Conservation (phyloP, 1,139 yeast species). For the Candida sojae region DNA sequence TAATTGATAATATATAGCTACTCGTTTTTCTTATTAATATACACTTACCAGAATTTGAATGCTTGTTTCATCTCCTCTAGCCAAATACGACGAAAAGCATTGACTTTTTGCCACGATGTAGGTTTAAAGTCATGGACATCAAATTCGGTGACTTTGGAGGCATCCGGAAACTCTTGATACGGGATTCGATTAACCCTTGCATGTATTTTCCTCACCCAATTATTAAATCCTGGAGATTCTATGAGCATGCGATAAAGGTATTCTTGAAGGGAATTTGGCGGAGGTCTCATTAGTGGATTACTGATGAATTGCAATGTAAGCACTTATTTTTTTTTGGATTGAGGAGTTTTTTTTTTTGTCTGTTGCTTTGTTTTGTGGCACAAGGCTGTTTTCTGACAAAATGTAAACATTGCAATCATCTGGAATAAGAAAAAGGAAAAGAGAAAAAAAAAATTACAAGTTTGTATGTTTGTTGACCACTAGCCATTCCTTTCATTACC, state of each 20-base stretch:
- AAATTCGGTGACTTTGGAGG: slow-evolving; percentile 14
- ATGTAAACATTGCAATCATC: slow-evolving; percentile 2
- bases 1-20: slow-evolving; percentile 4
- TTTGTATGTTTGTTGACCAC: not conserved
- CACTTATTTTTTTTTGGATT: no score
- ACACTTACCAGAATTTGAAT: slow-evolving; percentile 40
- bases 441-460: slow-evolving; percentile 2
- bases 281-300: slow-evolving; percentile 16
- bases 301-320: no score
- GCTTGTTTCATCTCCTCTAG: slow-evolving; percentile 61
- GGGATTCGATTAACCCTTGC: slow-evolving; percentile 66
- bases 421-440: not conserved
- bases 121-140: slow-evolving; percentile 43
- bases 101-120: slow-evolving; percentile 53
- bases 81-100: slow-evolving; percentile 66
- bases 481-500: not conserved
- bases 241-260: slow-evolving; percentile 49
- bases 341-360: no score
- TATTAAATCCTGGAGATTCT: slow-evolving; percentile 64
- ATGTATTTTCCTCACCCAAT: slow-evolving; percentile 66
- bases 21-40: slow-evolving; percentile 1
- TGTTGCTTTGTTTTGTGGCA: slow-evolving; percentile 1
- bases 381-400: not conserved
- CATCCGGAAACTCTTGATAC: slow-evolving; percentile 19
- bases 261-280: slow-evolving; percentile 50